Percentiles rank a stretch among this genome's conserved stretches.
Evolutionary conservation across 306 rosid species (phyloP).

Genomic region (Morella rubra): DNA sequence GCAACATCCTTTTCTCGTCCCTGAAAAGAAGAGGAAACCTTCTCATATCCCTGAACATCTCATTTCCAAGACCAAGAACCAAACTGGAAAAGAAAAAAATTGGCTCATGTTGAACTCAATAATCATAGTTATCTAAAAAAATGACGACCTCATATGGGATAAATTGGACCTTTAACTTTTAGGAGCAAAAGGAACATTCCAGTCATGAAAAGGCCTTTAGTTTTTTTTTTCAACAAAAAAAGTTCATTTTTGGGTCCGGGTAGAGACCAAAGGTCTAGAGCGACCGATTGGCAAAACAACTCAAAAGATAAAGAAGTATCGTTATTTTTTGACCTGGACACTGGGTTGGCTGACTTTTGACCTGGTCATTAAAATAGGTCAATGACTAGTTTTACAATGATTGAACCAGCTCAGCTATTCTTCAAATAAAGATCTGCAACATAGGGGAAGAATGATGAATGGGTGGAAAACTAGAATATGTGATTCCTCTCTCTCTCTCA

Average conservation of each 20-base stretch:
- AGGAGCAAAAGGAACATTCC: neutral
- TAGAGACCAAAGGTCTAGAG: too few relatives aligned
- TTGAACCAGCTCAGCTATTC: neutral
- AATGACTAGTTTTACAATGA: neutral
- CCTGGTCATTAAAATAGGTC: neutral
- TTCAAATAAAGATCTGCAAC: neutral
- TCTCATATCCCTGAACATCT: neutral
- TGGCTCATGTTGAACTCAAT: neutral
- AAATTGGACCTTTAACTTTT: neutral
- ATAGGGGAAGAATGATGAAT: too few relatives aligned
- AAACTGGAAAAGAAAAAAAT: neutral
- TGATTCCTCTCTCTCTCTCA: too few relatives aligned
- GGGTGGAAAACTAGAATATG: too few relatives aligned
- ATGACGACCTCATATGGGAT: neutral
- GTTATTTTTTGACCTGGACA: neutral
- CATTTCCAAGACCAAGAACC: neutral
- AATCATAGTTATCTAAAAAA: neutral
- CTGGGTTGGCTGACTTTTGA: neutral
- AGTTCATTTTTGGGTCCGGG: neutral
- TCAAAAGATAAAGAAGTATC: too few relatives aligned
- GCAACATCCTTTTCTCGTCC: constrained; percentile 92
- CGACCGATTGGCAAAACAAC: too few relatives aligned
- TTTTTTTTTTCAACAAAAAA: neutral
- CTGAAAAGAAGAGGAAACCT: constrained; percentile 32
- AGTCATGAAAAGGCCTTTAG: neutral